phyloP scores from a whole-genome alignment of 305 asterid genomes.

The Vinca major region DNA sequence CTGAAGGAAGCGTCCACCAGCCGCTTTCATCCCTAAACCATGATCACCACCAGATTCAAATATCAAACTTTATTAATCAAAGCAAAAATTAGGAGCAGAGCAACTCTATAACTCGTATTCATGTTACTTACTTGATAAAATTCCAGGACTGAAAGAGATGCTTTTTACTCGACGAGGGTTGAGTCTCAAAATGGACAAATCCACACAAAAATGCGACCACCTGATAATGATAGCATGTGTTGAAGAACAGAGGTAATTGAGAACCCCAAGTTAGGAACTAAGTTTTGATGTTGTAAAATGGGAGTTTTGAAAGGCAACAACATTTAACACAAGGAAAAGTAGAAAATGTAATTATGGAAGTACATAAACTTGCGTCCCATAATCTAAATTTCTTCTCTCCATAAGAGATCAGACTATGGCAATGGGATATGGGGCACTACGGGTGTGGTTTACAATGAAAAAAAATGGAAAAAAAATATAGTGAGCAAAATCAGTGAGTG shows the following conservation, averaged over 20 bases:
- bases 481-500: too few species aligned
- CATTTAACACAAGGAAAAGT: neutral
- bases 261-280: neutral
- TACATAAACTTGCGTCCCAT: neutral
- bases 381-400: neutral
- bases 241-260: neutral
- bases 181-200: slow-evolving; percentile 54
- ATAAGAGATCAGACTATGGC: too few species aligned
- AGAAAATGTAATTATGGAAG: neutral
- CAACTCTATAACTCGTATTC: neutral
- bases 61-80: slow-evolving; percentile 6
- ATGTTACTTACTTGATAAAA: slow-evolving; percentile 59
- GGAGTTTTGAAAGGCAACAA: neutral
- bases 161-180: slow-evolving; percentile 40
- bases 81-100: neutral
- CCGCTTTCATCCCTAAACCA: slow-evolving; percentile 79
- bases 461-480: too few species aligned
- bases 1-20: slow-evolving; percentile 87
- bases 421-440: too few species aligned
- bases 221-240: slow-evolving; percentile 36
- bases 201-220: slow-evolving; percentile 66
- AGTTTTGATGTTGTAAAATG: neutral
- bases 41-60: slow-evolving; percentile 12
- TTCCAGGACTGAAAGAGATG: slow-evolving; percentile 53
- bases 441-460: too few species aligned